These are phyloP conservation scores for Novymonas esmeraldas DNA, from an alignment of 208 protist genomes.

Conservation along the genomic window DNA sequence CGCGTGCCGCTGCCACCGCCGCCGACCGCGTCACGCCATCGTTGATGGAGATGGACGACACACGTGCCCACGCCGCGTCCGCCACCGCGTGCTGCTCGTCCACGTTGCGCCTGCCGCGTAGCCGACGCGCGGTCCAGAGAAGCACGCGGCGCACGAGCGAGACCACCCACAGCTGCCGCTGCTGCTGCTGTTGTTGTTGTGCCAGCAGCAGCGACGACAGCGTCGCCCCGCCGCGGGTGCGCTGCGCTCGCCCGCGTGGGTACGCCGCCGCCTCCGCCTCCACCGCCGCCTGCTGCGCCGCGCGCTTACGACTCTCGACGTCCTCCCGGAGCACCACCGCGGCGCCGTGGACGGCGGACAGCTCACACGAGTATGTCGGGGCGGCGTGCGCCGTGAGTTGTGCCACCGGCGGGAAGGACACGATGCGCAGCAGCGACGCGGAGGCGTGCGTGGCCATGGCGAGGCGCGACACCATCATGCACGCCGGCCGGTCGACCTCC, in stretches of 20 bases:
- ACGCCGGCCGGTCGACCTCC: not conserved
- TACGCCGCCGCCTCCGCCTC: not conserved
- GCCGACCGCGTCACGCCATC: slow-evolving; percentile 10
- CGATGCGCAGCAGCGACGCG: slow-evolving; percentile 20
- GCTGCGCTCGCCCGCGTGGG: not conserved
- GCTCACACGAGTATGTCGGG: slow-evolving; percentile 6
- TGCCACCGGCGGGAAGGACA: slow-evolving; percentile 39
- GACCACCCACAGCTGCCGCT: not conserved
- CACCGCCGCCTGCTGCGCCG: slow-evolving; percentile 5
- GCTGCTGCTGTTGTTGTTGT: too few relatives aligned
- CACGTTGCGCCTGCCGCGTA: not conserved
- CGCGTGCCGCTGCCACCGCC: slow-evolving; percentile 15
- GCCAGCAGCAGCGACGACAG: too few relatives aligned
- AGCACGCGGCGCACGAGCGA: not conserved
- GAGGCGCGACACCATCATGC: slow-evolving; percentile 4
- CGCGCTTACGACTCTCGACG: not conserved
- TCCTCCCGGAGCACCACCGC: slow-evolving; percentile 8
- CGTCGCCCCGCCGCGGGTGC: not conserved
- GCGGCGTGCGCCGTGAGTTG: not conserved
- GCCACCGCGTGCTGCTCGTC: not conserved
- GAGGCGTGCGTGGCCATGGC: slow-evolving; percentile 7
- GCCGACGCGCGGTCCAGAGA: not conserved
- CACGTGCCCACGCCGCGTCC: not conserved
- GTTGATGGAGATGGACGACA: not conserved
- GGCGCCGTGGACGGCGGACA: slow-evolving; percentile 14